These are phyloP conservation scores for Solanum chaucha DNA, from an alignment of 257 asterid genomes.

Conservation along the genomic window DNA sequence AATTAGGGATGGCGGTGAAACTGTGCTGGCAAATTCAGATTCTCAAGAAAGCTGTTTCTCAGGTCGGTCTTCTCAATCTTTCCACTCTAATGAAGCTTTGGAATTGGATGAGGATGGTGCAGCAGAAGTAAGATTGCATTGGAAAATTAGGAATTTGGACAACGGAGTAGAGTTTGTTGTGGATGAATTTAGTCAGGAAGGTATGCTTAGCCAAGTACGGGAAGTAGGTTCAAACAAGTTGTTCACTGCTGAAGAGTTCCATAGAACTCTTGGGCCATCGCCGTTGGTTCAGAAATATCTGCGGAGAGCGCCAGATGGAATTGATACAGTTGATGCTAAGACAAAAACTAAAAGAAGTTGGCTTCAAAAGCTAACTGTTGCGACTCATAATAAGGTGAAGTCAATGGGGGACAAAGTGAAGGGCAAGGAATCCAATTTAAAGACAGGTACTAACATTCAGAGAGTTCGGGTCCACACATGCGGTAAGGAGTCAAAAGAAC, in stretches of 20 bases:
- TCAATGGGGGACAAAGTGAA: slow-evolving; percentile 28
- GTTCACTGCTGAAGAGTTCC: slow-evolving; percentile 56
- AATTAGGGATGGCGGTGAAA: slow-evolving; percentile 24
- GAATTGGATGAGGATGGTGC: slow-evolving; percentile 20
- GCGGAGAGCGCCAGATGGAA: slow-evolving; percentile 30
- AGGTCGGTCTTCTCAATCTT: slow-evolving; percentile 28
- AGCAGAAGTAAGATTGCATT: slow-evolving; percentile 15
- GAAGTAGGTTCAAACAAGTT: slow-evolving; percentile 49
- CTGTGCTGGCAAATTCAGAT: slow-evolving; percentile 39
- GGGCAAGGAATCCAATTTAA: slow-evolving; percentile 9
- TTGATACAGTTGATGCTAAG: slow-evolving; percentile 15
- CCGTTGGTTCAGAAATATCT: slow-evolving; percentile 40
- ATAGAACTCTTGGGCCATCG: slow-evolving; percentile 47
- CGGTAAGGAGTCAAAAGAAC: slow-evolving; percentile 48
- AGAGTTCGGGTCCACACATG: slow-evolving; percentile 37
- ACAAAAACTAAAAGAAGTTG: slow-evolving; percentile 48
- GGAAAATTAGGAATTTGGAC: slow-evolving; percentile 39
- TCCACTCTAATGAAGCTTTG: slow-evolving; percentile 11
- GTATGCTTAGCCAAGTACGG: slow-evolving; percentile 26
- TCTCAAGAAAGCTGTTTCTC: slow-evolving; percentile 29
- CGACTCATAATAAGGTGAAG: slow-evolving; percentile 24
- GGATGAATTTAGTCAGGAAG: slow-evolving; percentile 37
- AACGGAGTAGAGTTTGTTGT: slow-evolving; percentile 37
- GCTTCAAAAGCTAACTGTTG: slow-evolving; percentile 36
- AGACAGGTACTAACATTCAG: slow-evolving; percentile 7